phyloP scores from a whole-genome alignment of 768 basidiomycete genomes.

The Naganishia antarctica region DNA sequence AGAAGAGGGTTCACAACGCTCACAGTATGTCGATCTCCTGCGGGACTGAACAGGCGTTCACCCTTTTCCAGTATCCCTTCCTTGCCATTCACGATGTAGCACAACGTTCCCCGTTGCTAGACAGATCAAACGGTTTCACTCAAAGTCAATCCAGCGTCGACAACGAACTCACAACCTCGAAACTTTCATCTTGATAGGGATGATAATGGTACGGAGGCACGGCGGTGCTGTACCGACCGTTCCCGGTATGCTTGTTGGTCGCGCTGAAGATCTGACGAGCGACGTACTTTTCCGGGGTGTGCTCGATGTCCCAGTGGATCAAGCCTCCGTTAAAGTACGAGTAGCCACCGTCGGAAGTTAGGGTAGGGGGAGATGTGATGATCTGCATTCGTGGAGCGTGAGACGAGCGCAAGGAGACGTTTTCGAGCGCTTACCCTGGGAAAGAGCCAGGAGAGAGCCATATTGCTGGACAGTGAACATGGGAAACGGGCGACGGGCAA shows the following conservation, averaged over 20 bases:
- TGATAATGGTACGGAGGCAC: conserved; percentile 26
- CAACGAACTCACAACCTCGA: conserved; percentile 17
- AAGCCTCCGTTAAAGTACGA: conserved; percentile 21
- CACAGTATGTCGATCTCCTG: conserved; percentile 17
- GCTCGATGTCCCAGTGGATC: conserved; percentile 16
- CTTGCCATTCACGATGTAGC: conserved; percentile 17
- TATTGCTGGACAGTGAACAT: neutral
- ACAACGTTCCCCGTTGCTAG: neutral
- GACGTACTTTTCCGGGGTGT: conserved; percentile 10
- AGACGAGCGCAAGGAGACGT: neutral
- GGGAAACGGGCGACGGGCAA: too few species aligned
- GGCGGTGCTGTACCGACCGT: neutral
- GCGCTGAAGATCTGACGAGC: conserved; percentile 21
- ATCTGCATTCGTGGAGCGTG: neutral
- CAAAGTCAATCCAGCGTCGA: neutral
- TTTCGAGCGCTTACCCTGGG: conserved; percentile 1
- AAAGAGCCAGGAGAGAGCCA: conserved; percentile 22
- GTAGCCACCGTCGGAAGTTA: conserved; percentile 12
- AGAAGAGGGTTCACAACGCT: neutral
- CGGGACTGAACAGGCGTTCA: conserved; percentile 6
- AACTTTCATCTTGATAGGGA: conserved; percentile 19
- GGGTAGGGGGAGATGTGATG: neutral
- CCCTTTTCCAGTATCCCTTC: conserved; percentile 6
- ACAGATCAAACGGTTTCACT: too few species aligned
- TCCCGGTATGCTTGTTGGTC: conserved; percentile 16